Evolutionary conservation across 2,329 filamentous ascomycete genomes (phyloP), one percentile per base, ranked within the genome.

Genomic region (Aspergillus oerlinghausenensis): DNA sequence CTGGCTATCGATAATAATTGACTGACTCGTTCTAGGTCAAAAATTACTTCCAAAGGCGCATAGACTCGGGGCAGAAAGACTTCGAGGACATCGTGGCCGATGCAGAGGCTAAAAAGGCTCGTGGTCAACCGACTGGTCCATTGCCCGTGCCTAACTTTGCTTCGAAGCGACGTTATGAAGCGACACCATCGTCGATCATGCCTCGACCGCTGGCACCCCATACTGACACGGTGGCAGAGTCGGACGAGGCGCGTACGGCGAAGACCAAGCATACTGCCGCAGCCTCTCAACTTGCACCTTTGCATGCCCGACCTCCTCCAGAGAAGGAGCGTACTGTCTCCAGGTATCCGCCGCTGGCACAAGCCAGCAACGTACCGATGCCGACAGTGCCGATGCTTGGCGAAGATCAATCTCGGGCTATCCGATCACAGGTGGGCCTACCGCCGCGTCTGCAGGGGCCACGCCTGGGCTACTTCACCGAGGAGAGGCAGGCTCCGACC

Each of bases 141-240:
- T 68, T 77, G 52, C 78, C 79, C 21, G 67, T 72, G 21, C 77
- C 75, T 25, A 77, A 70, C 54, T 71, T 74, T 52, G 68, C 72
- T n/a, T 69, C 75, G 17, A 80, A 80, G 65, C 72, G 79, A 54
- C 75, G 77, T n/a, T 78, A 80, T 57, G 77, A 80, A 60, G 69
- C 74, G 40, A 75, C 74, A 14, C 73, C 76, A 1, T 75, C 76
- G 4, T 66, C 73, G 19, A 73, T 75, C 38, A 63, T 70, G 51
- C 76, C 75, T 55, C 71, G 75, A 40, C 73, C 71, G 25, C 67
- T 77, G 53, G 78, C 73, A 25, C 77, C 74, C 19, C 77, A 73
- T 61, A 71, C 69, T n/a, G 77, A 79, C 19, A 50, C 62, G 21
- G 63, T 67, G 32, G 58, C 66, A 5, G 74, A 76, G 49, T 29